Conservation (phyloP, 805 yeast genomes). For the Tanozyma kutaoensis region DNA sequence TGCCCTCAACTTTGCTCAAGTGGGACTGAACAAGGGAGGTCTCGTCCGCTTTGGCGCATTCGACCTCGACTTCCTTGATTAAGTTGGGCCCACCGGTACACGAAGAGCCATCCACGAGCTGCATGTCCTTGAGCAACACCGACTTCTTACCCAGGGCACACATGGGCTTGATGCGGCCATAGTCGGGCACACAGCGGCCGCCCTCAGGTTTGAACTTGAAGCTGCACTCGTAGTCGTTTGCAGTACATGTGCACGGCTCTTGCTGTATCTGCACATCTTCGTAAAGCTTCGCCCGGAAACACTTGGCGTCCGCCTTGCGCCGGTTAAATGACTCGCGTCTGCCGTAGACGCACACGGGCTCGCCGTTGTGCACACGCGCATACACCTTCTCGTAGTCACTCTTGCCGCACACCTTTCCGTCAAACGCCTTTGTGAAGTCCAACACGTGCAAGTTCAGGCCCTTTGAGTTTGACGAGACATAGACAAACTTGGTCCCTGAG, state of each 20-base stretch:
- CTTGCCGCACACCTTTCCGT: conserved; percentile 27
- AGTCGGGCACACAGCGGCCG: conserved; percentile 37
- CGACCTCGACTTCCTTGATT: neutral
- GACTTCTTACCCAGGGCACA: too few relatives aligned
- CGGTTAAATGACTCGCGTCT: conserved; percentile 49
- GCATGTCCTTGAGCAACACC: too few relatives aligned
- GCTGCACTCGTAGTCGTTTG: conserved; percentile 64
- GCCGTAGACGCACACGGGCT: conserved; percentile 52
- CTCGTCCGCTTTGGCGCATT: neutral
- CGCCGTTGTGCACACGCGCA: conserved; percentile 28
- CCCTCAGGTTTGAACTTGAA: conserved; percentile 15
- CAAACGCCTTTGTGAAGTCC: conserved; percentile 1
- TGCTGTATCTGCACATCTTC: conserved; percentile 33
- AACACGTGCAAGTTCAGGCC: conserved; percentile 1
- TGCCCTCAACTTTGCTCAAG: conserved; percentile 31
- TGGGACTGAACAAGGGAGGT: neutral
- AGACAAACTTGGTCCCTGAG: conserved; percentile 45
- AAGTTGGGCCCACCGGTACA: neutral
- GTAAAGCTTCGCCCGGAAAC: conserved; percentile 39
- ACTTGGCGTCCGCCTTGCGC: conserved; percentile 51
- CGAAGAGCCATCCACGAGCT: too few relatives aligned
- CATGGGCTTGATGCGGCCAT: too few relatives aligned
- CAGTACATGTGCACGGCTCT: conserved; percentile 51
- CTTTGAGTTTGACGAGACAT: conserved; percentile 13
- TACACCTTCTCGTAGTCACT: conserved; percentile 55